Evolutionary conservation across 75 land plant genomes (phyloP), one percentile per base, ranked within the genome.

Genomic region (Chamaecyparis obtusa): DNA sequence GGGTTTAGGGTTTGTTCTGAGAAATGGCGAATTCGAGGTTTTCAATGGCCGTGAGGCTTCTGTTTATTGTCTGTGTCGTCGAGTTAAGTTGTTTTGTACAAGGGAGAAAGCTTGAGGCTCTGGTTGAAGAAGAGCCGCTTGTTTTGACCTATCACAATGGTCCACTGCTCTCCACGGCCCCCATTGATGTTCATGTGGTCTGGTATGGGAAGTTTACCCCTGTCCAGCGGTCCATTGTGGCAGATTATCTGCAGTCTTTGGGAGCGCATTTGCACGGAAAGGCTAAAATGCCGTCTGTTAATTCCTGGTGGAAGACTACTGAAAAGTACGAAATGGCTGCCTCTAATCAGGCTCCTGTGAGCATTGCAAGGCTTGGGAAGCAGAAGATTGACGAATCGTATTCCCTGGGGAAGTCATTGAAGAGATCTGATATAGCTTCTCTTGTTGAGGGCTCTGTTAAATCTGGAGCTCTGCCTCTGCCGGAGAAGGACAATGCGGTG

Each of bases 191-290:
- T 55, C 84, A 56, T 55, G 21, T 96, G 79, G 76, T 95, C 37
- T 96, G 96, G 96, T 96, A 96, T 84, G 98, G 98, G 4, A 44
- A 80, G n/a, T 96, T 96, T 94, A 85, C 90, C 3, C 86, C 93
- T 2, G 74, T 86, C 19, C 94, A 96, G 87, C 85, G 90, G 27
- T 84, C 92, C 86, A 93, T 92, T 51, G 88, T 96, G 84, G 74
- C 86, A 49, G 95, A 93, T 78, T 96, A 95, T 87, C 2, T 96
- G 64, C 87, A 89, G 24, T 96, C 97, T 16, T 82, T 95, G 27
- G 88, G 88, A 85, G 89, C 91, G 72, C 69, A 64, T 44, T 79
- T 27, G 86, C 78, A 39, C 16, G 86, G 14, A 57, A 85, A 43
- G 87, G 87, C 86, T 64, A 83, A 49, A 88, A 87, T 5, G 37